Base-by-base conservation (phyloP, 768 basidiomycete genomes). In the Filobasidium floriforme region DNA sequence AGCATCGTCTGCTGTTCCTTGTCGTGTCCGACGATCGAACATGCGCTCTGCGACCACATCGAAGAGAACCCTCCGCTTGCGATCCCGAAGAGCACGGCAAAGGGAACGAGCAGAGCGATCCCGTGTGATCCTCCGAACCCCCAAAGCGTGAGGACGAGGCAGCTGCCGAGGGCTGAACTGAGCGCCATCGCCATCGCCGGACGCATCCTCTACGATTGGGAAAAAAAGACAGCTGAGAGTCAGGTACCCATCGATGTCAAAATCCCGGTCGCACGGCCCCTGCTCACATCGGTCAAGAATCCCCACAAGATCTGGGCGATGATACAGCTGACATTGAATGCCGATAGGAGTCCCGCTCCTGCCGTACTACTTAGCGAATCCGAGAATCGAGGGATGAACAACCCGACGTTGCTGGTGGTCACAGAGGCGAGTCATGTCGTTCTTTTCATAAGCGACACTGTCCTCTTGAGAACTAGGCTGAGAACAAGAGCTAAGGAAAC, bases 31-130 rank as follows among this genome's bases (percentile, higher is more conserved):
- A 66, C 71, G 22, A 72, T 63, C 14, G 28, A 51, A 37, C 68
- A 51, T 1, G 71, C 66, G 29, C 66, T 61, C 49, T 72, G 69
- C 1, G 68, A 72, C 71, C 71, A 72, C 71, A 72, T 72, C 19
- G 66, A 66, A 0, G 71, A 60, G 49, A 69, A 70, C 11, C 71
- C 71, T 26, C 71, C 71, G 1, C 68, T 68, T 2, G 57, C 60
- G 3, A 70, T n/a, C 12, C 68, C 71, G 32, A 72, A 72, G 18
- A 46, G n/a, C 15, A 72, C 43, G 37, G 71, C 68, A 41, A 72
- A 72, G 0, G 69, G 71, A 1, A 66, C 66, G 12, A 72, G 49
- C 10, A 72, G 49, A 18, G 68, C 44, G 28, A 72, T n/a, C 19
- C 69, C 71, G 1, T 49, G 41, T 22, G 54, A 52, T 0, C 67